Evolutionary conservation across 495 filamentous ascomycete genomes (phyloP).

Genomic region (Talaromyces stipitatus): DNA sequence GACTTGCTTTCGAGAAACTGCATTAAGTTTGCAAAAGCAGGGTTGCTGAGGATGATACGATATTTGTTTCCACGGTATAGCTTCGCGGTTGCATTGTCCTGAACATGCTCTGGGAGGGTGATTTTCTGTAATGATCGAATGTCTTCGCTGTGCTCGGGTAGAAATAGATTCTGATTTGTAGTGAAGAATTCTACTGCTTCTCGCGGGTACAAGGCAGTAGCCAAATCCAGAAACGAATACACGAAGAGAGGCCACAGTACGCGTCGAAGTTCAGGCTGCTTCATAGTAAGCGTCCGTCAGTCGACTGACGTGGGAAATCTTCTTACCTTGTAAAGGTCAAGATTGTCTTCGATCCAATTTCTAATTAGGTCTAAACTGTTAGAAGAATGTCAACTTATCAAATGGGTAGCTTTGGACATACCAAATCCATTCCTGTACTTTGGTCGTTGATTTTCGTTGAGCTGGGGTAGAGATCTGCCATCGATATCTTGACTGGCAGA

Average conservation of each 20-base stretch:
- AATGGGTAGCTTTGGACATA: conserved; percentile 22
- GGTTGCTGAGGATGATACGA: conserved; percentile 72
- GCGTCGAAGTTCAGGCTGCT: conserved; percentile 74
- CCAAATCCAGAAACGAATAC: conserved; percentile 79
- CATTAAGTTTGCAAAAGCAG: conserved; percentile 69
- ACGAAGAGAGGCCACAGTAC: conserved; percentile 90
- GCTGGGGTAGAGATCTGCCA: conserved; percentile 56
- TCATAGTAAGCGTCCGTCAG: conserved; percentile 18
- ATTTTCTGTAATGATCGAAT: conserved; percentile 60
- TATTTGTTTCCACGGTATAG: conserved; percentile 81
- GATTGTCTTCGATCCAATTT: conserved; percentile 77
- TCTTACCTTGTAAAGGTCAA: conserved; percentile 85
- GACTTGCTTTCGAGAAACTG: conserved; percentile 81
- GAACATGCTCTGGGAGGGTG: conserved; percentile 66
- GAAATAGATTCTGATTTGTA: conserved; percentile 58
- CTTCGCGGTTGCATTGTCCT: conserved; percentile 60
- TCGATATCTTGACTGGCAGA: conserved; percentile 74
- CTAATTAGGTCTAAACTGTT: conserved; percentile 50
- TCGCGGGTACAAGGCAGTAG: conserved; percentile 60
- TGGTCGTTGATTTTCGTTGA: conserved; percentile 61
- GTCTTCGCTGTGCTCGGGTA: conserved; percentile 68
- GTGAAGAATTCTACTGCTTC: conserved; percentile 68
- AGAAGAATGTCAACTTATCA: background rate
- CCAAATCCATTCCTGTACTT: conserved; percentile 71
- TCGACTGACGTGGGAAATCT: background rate